phyloP scores from a whole-genome alignment of 179 eudicot species.

The Beta lomatogona region DNA sequence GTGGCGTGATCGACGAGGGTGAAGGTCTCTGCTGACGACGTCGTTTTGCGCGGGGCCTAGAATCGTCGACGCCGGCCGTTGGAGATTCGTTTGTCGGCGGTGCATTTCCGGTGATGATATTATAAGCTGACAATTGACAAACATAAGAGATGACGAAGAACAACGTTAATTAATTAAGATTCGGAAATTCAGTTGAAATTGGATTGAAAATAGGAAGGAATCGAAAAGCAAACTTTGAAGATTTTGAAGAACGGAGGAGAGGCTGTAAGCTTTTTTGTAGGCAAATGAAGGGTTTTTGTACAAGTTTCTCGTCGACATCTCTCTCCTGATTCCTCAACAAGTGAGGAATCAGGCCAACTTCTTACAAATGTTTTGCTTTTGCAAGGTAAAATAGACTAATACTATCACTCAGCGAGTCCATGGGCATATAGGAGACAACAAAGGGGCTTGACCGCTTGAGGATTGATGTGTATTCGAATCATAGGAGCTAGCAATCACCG shows the following conservation, averaged over 20 bases:
- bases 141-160: background rate
- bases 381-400: no score
- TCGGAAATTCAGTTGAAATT: background rate
- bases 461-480: no score
- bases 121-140: slow-evolving; percentile 47
- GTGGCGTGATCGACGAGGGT: slow-evolving; percentile 15
- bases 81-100: slow-evolving; percentile 28
- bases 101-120: slow-evolving; percentile 58
- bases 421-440: no score
- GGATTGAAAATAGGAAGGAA: background rate
- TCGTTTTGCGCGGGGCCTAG: slow-evolving; percentile 35
- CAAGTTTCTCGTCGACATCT: slow-evolving; percentile 63
- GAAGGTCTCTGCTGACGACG: slow-evolving; percentile 36
- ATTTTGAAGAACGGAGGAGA: slow-evolving; percentile 69
- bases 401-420: no score
- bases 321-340: background rate
- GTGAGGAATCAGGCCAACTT: no score
- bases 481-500: no score
- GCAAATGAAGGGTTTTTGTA: slow-evolving; percentile 75
- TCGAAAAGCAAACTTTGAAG: slow-evolving; percentile 42
- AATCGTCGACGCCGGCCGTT: slow-evolving; percentile 1
- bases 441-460: no score
- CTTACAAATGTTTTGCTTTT: no score
- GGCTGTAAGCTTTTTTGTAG: slow-evolving; percentile 58
- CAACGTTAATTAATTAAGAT: background rate